Base-by-base conservation (phyloP, 345 rosid genomes). In the Syzygium jambos region DNA sequence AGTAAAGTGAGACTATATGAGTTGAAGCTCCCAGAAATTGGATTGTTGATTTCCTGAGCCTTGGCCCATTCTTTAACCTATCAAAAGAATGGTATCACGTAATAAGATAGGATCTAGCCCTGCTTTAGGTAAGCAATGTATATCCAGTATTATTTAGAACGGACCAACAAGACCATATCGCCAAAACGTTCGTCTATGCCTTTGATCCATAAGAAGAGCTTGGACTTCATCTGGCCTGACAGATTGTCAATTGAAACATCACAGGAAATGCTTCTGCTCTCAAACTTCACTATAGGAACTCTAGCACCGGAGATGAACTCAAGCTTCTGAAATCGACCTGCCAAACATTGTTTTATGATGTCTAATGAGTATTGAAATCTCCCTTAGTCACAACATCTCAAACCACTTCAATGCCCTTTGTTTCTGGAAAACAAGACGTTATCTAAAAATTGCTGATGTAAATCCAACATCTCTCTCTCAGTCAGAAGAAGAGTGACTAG, bases 51-150 rank as follows among this genome's bases (percentile, higher is more conserved):
- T 65, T 92, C 86, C 80, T 96, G 93, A 86, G 97, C 92, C 93
- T 96, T 96, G 88, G 99, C 98, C 99, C 99, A 97, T 92, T 96
- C 98, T 91, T 96, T 97, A 88, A 97, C 99, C 99, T 97, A 91
- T 84, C 88, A 57, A 88, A 82, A 53, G 49, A 89, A 85, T 7
- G 41, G 43, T 15, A 27, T 49, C 49, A 53, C n/a, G 56, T 49
- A 30, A 65, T 21, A 68, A 53, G 25, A 34, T 38, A 57, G 34
- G 52, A 63, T 68, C 27, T 19, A 30, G 49, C 17, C 65, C 86
- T 27, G 88, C 87, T 88, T 21, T 83, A 59, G 41, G 85, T 43
- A 78, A 68, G 13, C 49, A 38, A 73, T 73, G 49, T 38, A 73
- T 12, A 73, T 73, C 82, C 49, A 73, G 82, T 19, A 73, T 19